These are phyloP conservation scores for Pythium phragmiticola DNA, from an alignment of 352 stramenopile species.

Conservation along the genomic window DNA sequence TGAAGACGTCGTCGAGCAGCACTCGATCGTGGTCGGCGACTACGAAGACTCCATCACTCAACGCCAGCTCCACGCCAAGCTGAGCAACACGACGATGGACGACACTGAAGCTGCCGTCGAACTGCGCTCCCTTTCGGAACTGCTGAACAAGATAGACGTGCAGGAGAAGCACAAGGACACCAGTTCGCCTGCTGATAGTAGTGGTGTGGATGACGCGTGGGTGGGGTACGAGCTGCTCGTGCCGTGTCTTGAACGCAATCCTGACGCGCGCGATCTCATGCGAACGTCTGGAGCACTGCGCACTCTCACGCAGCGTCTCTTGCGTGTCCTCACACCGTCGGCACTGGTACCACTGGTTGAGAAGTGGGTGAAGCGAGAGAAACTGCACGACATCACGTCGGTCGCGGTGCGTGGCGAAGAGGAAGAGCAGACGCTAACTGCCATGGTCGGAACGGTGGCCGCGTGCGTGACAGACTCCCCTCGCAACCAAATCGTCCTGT, in stretches of 20 bases:
- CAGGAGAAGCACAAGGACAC: neutral
- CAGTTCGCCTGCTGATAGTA: neutral
- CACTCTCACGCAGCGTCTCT: slow-evolving; percentile 42
- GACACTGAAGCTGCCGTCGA: slow-evolving; percentile 27
- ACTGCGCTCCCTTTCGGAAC: slow-evolving; percentile 42
- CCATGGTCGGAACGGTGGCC: slow-evolving; percentile 48
- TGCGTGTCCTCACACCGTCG: slow-evolving; percentile 9
- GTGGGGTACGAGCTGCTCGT: slow-evolving; percentile 48
- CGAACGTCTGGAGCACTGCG: slow-evolving; percentile 56
- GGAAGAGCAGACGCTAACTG: slow-evolving; percentile 28
- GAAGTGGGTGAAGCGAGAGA: neutral
- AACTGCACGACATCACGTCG: neutral
- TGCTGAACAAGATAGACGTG: slow-evolving; percentile 51
- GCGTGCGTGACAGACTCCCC: slow-evolving; percentile 35
- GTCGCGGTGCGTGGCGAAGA: neutral
- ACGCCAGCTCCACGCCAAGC: slow-evolving; percentile 30
- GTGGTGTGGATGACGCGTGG: slow-evolving; percentile 30
- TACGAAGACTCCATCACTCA: slow-evolving; percentile 56
- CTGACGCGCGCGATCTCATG: slow-evolving; percentile 43
- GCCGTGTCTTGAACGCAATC: slow-evolving; percentile 52
- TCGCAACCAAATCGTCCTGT: slow-evolving; percentile 65
- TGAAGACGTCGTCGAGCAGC: slow-evolving; percentile 61
- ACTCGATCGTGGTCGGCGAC: slow-evolving; percentile 70
- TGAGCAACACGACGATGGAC: neutral
- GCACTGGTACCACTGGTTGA: neutral